These are phyloP conservation scores for Spiraea crenata DNA, from an alignment of 331 rosid species.

Conservation along the genomic window DNA sequence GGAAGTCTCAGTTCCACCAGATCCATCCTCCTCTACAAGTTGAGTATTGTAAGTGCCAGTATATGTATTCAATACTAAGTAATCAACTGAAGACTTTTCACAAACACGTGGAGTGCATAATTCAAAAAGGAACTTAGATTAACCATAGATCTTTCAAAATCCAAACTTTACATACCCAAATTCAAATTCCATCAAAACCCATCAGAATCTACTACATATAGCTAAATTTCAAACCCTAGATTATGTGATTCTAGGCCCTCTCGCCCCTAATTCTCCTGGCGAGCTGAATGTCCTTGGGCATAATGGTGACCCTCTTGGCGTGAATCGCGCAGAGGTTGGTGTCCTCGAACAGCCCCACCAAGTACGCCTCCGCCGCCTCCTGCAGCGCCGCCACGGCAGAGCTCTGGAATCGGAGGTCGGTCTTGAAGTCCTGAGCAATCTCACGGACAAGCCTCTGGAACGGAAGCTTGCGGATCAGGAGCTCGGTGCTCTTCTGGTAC, in stretches of 20 bases:
- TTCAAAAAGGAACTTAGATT: not conserved
- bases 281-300: constrained; percentile 39
- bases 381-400: constrained; percentile 37
- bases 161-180: not conserved
- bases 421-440: constrained; percentile 1
- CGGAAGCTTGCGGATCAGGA: not conserved
- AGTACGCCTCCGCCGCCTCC: constrained; percentile 54
- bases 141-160: not conserved
- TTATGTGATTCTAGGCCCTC: constrained; percentile 35
- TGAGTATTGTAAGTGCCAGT: no score
- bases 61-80: not conserved
- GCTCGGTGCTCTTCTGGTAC: not conserved
- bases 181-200: not conserved
- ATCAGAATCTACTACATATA: not conserved
- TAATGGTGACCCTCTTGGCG: no score
- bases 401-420: not conserved
- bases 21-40: no score
- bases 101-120: no score
- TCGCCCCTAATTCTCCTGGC: constrained; percentile 70
- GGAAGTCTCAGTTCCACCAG: no score
- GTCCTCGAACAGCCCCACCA: constrained; percentile 59
- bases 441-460: not conserved
- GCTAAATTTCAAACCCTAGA: not conserved
- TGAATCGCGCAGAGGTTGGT: constrained; percentile 35
- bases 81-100: not conserved